Evolutionary conservation across 768 basidiomycete species (phyloP), one percentile per base, ranked within the genome.

Genomic region (Mycena crocata): DNA sequence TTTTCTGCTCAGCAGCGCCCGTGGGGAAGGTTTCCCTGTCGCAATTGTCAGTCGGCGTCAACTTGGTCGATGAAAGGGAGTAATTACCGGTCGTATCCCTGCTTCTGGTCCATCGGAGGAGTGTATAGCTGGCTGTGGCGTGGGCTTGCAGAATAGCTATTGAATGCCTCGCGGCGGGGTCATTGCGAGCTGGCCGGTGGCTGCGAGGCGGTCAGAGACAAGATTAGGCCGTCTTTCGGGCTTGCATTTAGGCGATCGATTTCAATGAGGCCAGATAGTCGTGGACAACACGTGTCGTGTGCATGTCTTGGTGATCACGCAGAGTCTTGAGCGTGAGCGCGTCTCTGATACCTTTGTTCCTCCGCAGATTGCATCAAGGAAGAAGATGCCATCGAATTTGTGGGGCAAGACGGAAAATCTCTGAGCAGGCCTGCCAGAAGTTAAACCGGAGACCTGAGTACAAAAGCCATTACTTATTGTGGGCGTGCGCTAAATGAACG

Each of bases 241-340:
- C 10, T 62, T 23, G n/a, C 58, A 32, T 24, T 28, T 23, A 39
- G 30, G 54, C 65, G 59, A 61, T 62, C 56, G 66, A 62, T 42
- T 62, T 35, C 54, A 62, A 62, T 32, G 66, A 67, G 60, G 60
- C 61, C 26, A 44, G 39, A 61, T 67, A 55, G 40, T 58, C 23
- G 64, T 40, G 44, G 52, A 31, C 32, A 56, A 57, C 66, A 62
- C 66, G 60, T 62, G 61, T 62, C 50, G 19, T 1, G 42, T 37
- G 60, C 60, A 45, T 66, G 65, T 66, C 23, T 46, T 66, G 35
- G 44, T 59, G 64, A 66, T 66, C 65, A 62, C 59, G 54, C 45
- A 60, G 46, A 42, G 19, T 50, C 26, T 52, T n/a, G n/a, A n/a
- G n/a, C 12, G 28, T 26, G 32, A 28, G 37, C 35, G 46, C 54